phyloP scores from a whole-genome alignment of 495 filamentous ascomycete genomes.

The Penicillium verhagenii region DNA sequence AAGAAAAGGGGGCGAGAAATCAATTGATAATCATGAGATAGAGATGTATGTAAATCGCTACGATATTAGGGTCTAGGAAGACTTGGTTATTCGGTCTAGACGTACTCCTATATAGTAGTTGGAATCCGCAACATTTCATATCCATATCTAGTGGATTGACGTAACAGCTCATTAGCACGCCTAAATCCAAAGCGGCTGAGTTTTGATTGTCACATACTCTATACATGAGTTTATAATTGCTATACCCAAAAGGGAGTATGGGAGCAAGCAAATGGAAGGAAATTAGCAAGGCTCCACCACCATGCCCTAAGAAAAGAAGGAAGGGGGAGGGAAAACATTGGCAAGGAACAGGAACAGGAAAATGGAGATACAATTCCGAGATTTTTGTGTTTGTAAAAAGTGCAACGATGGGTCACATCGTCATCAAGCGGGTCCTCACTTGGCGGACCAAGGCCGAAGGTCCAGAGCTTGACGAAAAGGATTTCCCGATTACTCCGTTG shows the following conservation, averaged over 20 bases:
- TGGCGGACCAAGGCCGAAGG: constrained; percentile 1
- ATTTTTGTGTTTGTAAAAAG: no score
- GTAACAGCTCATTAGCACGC: no score
- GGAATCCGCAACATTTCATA: no score
- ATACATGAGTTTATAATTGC: no score
- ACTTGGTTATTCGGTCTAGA: background rate
- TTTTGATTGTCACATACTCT: no score
- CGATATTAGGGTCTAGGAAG: background rate
- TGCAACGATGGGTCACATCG: background rate
- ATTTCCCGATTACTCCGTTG: background rate
- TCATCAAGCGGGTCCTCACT: constrained; percentile 1
- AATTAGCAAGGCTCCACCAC: background rate
- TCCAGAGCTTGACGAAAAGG: background rate
- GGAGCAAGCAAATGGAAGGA: background rate
- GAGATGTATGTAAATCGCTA: background rate
- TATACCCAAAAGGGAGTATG: background rate
- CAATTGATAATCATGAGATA: background rate
- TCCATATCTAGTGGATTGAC: no score
- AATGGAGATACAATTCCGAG: background rate
- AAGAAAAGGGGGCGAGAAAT: background rate
- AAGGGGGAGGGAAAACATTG: no score
- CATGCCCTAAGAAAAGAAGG: no score
- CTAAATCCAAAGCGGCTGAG: background rate
- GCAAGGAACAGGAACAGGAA: background rate
- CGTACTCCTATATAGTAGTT: no score